Evolutionary conservation across 2,329 filamentous ascomycete species (phyloP).

Genomic region (Stromatinia cepivora): DNA sequence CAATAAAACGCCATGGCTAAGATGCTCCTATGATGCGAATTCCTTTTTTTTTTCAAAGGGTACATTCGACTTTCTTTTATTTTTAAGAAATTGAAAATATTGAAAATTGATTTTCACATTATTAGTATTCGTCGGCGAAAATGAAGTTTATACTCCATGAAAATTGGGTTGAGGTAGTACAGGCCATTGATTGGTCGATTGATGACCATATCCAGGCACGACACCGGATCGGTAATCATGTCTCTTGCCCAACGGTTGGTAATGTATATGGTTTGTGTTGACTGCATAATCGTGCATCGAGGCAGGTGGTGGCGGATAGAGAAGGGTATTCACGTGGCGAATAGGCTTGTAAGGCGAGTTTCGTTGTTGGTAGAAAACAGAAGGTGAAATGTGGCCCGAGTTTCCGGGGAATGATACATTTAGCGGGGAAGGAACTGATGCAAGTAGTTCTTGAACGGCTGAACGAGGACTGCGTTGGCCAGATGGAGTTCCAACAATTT

Average conservation of each 20-base stretch:
- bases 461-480: constrained; percentile 40
- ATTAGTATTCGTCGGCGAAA: neutral
- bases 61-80: constrained; percentile 7
- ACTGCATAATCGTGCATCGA: constrained; percentile 75
- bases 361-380: constrained; percentile 81
- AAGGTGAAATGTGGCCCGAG: constrained; percentile 66
- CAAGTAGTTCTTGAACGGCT: constrained; percentile 38
- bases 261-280: constrained; percentile 70
- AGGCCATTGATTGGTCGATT: constrained; percentile 35
- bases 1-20: neutral
- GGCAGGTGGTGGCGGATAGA: constrained; percentile 80
- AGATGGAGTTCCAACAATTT: constrained; percentile 38
- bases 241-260: constrained; percentile 72
- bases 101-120: neutral
- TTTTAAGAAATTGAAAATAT: neutral
- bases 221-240: constrained; percentile 68
- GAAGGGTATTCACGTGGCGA: constrained; percentile 83
- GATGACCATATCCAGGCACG: constrained; percentile 58
- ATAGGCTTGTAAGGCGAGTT: constrained; percentile 92
- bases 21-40: constrained; percentile 16
- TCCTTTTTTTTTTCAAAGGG: neutral
- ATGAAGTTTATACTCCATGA: constrained; percentile 21
- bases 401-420: constrained; percentile 46
- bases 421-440: constrained; percentile 42
- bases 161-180: constrained; percentile 42